Evolutionary conservation across 225 moss, liverwort and hornwort genomes (phyloP), one percentile per base, ranked within the genome.

Genomic region (Rhytidiadelphus loreus): DNA sequence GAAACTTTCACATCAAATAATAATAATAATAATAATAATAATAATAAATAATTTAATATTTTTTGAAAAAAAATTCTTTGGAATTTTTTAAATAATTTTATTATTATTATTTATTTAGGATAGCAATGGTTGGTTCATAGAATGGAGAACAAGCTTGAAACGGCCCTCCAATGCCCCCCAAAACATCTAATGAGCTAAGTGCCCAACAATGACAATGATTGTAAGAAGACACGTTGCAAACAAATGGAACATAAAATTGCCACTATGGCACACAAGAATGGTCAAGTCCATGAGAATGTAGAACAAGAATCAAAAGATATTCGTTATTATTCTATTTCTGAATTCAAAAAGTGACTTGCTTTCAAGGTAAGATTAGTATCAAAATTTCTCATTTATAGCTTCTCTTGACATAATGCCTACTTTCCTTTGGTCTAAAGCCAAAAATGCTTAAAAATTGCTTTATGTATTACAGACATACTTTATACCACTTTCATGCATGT

Each of bases 221-320:
- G 0, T 2, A 14, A 39, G 24, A 39, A 2, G 41, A 8, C 0
- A 2, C 2, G 1, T 2, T 41, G 1, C 1, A 25, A 41, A 69
- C 25, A 66, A 37, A 66, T 10, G 48, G 11, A 20, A 66, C 4
- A 66, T 66, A 4, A 66, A 37, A 37, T 4, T 21, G 1, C 7
- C 37, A 66, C 3, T 4, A 0, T 41, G 5, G 5, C 8, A 43
- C 1, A 5, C 2, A 26, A 1, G 2, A 43, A 26, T 43, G 5
- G 3, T 17, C 16, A 26, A 26, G 16, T 4, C 26, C 0, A 43
- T 43, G 0, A 24, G 16, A 70, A 26, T 25, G 20, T 0, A 23
- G 0, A 66, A 66, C 1, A 1, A 4, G 0, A 68, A 68, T n/a
- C 4, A 24, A 69, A 39, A 22, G 1, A 39, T 39, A 13, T 39